Percentiles rank a stretch among this genome's conserved stretches.
These are phyloP conservation scores for Echria macrotheca DNA, from an alignment of 495 filamentous ascomycete species.

Conservation along the genomic window DNA sequence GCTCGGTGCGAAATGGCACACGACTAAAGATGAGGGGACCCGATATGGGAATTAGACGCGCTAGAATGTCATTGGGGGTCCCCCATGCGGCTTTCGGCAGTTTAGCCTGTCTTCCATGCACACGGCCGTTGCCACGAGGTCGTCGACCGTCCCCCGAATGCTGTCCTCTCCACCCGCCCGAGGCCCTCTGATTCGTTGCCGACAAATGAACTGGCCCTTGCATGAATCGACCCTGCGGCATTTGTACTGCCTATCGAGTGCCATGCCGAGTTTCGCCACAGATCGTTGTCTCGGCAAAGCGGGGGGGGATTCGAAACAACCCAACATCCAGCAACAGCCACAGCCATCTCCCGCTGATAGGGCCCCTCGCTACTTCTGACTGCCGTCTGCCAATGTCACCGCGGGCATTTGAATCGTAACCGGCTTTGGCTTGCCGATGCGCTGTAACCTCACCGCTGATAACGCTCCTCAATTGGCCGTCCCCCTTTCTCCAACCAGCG, in stretches of 20 bases:
- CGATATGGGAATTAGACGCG: slow-evolving; percentile 1
- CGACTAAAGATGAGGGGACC: background rate
- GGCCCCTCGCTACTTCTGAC: too few species aligned
- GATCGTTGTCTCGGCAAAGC: too few species aligned
- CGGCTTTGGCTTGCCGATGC: too few species aligned
- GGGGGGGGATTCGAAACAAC: too few species aligned
- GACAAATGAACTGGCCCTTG: background rate
- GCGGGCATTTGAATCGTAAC: too few species aligned
- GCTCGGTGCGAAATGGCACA: background rate
- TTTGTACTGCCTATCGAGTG: background rate
- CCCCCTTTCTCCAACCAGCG: too few species aligned
- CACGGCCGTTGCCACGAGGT: background rate
- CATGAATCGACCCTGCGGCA: slow-evolving; percentile 2
- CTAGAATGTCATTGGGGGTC: background rate
- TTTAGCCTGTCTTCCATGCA: slow-evolving; percentile 3
- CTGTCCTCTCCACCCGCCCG: background rate
- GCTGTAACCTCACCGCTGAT: too few species aligned
- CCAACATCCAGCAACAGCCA: too few species aligned
- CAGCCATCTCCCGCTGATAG: too few species aligned
- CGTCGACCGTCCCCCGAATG: too few species aligned
- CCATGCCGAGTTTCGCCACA: background rate
- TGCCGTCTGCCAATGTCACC: too few species aligned
- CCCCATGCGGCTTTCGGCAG: slow-evolving; percentile 10
- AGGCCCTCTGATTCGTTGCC: background rate
- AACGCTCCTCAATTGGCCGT: too few species aligned